Evolutionary conservation across 2,329 filamentous ascomycete genomes (phyloP).

Genomic region (Colletotrichum horii): DNA sequence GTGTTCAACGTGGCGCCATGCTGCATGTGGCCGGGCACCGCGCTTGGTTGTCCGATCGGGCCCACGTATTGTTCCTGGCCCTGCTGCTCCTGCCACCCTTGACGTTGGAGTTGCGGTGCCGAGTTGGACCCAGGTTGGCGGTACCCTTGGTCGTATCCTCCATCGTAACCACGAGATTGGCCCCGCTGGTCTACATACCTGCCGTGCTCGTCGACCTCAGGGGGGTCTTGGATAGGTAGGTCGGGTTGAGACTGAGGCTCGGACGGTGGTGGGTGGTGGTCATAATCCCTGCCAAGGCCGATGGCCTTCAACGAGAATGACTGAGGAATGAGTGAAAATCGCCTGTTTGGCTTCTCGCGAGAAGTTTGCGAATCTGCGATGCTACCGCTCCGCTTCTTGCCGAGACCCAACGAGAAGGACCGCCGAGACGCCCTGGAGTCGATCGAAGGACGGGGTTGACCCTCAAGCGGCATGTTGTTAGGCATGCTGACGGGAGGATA

Average conservation of each 20-base stretch:
- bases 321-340: constrained; percentile 74
- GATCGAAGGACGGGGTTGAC: constrained; percentile 67
- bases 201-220: constrained; percentile 40
- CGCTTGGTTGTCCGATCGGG: constrained; percentile 38
- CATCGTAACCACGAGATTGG: constrained; percentile 19
- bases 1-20: constrained; percentile 53
- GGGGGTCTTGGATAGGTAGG: constrained; percentile 56
- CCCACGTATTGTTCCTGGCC: constrained; percentile 43
- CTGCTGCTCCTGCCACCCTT: constrained; percentile 30
- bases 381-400: constrained; percentile 74
- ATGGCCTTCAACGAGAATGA: constrained; percentile 71
- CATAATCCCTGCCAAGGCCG: constrained; percentile 61
- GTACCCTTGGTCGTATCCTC: constrained; percentile 16
- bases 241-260: constrained; percentile 55
- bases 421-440: constrained; percentile 72
- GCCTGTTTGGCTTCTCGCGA: constrained; percentile 61
- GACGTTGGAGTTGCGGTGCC: constrained; percentile 35
- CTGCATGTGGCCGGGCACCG: constrained; percentile 52
- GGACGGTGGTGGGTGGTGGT: constrained; percentile 48
- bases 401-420: constrained; percentile 72
- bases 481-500: constrained; percentile 95
- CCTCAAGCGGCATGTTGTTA: constrained; percentile 66
- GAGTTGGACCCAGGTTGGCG: constrained; percentile 19
- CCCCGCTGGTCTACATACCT: constrained; percentile 36
- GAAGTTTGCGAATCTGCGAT: constrained; percentile 62